Evolutionary conservation across 495 filamentous ascomycete genomes (phyloP), one percentile per base, ranked within the genome.

Genomic region (Penicillium roqueforti): DNA sequence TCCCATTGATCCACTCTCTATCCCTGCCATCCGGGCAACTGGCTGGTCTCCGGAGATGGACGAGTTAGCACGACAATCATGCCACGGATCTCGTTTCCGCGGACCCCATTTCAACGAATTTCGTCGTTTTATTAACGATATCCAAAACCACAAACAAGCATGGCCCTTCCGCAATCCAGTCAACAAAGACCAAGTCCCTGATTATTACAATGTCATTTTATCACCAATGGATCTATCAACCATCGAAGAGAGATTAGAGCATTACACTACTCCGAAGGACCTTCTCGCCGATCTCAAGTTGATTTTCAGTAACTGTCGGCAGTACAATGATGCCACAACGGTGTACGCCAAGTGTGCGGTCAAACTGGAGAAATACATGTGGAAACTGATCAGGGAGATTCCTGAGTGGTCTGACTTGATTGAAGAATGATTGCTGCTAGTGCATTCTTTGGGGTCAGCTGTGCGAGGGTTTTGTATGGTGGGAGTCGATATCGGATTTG

Each of bases 11-110:
- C 91, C 91, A 1, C 77, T 93, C 43, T 77, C 76, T 18, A 91
- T 95, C 57, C 81, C 85, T 34, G 89, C 89, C 4, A 92, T 96
- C 70, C 87, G 87, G 51, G 86, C 81, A 39, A 91, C 92, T 6
- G 93, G 93, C 52, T 98, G 93, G 93, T 92, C 87, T 3, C 88
- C 88, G 6, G 91, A 92, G 66, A 97, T 98, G 93, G 93, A 98
- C 70, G 90, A 95, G 63, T 75, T 98, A 28, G 91, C 93, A 5
- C 87, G 95, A 28, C 90, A 96, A 66, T 91, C 93, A 16, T 89
- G 92, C 37, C 93, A 96, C 65, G 93, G 93, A 8, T 34, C 31
- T 3, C 32, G 32, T 16, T 34, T 14, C 31, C 14, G 2, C 9
- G 14, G 32, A 16, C 95, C 95, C 11, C 96, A 97, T 65, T 96